Percentiles rank a stretch among this genome's conserved stretches.
Conservation (phyloP, 2,329 filamentous ascomycete species). For the Stagonosporopsis rhizophila region DNA sequence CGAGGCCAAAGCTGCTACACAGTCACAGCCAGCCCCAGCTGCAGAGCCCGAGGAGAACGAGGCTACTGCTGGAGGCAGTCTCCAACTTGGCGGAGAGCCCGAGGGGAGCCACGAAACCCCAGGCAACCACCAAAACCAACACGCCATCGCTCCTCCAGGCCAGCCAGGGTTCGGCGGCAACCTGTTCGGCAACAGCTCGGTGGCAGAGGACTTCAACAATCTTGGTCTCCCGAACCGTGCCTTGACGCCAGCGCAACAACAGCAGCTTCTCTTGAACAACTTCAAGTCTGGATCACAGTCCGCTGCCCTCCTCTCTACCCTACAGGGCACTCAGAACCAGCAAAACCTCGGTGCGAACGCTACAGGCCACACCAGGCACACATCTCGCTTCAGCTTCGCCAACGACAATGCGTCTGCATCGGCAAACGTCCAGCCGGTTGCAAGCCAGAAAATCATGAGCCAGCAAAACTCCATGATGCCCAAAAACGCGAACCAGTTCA, state of each 20-base stretch:
- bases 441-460: conserved; percentile 80
- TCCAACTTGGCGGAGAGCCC: conserved; percentile 90
- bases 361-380: conserved; percentile 78
- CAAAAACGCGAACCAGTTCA: conserved; percentile 56
- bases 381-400: conserved; percentile 86
- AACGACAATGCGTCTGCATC: conserved; percentile 71
- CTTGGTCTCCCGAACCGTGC: conserved; percentile 68
- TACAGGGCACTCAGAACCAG: conserved; percentile 56
- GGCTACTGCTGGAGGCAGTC: conserved; percentile 71
- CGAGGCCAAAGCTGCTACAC: conserved; percentile 58
- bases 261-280: conserved; percentile 69
- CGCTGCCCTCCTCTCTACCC: conserved; percentile 62
- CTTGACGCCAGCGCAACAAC: conserved; percentile 80
- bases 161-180: conserved; percentile 64
- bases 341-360: conserved; percentile 61
- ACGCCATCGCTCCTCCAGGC: conserved; percentile 77
- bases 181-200: conserved; percentile 44
- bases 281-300: conserved; percentile 59
- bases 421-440: conserved; percentile 75
- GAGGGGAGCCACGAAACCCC: conserved; percentile 73
- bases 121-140: conserved; percentile 67
- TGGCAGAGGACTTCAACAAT: conserved; percentile 49
- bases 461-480: conserved; percentile 89
- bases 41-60: conserved; percentile 74
- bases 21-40: conserved; percentile 21